Percentiles rank a stretch among this genome's conserved stretches.
phyloP scores from a whole-genome alignment of 2,329 filamentous ascomycete genomes.

The Arthrobotrys megalospora region DNA sequence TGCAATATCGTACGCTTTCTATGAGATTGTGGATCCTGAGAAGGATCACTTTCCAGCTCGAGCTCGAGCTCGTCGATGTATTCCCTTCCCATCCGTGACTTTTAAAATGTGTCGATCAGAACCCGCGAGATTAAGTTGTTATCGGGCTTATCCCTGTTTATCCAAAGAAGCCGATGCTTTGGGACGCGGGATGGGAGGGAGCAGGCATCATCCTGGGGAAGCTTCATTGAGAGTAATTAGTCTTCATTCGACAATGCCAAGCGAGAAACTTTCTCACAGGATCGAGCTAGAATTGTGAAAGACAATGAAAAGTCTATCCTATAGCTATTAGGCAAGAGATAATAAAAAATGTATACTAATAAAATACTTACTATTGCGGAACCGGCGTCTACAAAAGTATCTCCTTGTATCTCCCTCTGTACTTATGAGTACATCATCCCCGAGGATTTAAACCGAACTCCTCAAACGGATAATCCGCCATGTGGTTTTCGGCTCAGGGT shows the following conservation, averaged over 20 bases:
- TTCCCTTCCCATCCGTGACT: not conserved
- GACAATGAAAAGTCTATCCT: not conserved
- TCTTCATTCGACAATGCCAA: slow-evolving; percentile 26
- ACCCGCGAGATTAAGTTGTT: slow-evolving; percentile 30
- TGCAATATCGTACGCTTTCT: slow-evolving; percentile 5
- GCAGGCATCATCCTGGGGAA: slow-evolving; percentile 30
- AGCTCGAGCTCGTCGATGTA: not conserved
- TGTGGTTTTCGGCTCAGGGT: slow-evolving; percentile 27
- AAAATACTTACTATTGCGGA: slow-evolving; percentile 1
- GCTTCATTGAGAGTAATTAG: slow-evolving; percentile 8
- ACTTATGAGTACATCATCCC: not conserved
- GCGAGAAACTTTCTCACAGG: slow-evolving; percentile 5
- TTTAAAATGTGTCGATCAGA: slow-evolving; percentile 30
- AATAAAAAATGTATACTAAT: not conserved
- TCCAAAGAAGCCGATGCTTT: slow-evolving; percentile 22
- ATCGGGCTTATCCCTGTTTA: slow-evolving; percentile 26
- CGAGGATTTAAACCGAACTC: not conserved
- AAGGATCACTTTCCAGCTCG: not conserved
- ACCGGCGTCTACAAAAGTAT: slow-evolving; percentile 7
- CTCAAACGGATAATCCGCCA: not conserved
- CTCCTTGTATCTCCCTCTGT: not conserved
- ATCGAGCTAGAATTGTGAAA: not conserved
- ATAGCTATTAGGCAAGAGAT: slow-evolving; percentile 7
- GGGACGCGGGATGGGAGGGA: slow-evolving; percentile 23
- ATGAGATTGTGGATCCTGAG: slow-evolving; percentile 11